Conservation (phyloP, 495 filamentous ascomycete genomes). For the Hyphodiscus hymeniophilus region DNA sequence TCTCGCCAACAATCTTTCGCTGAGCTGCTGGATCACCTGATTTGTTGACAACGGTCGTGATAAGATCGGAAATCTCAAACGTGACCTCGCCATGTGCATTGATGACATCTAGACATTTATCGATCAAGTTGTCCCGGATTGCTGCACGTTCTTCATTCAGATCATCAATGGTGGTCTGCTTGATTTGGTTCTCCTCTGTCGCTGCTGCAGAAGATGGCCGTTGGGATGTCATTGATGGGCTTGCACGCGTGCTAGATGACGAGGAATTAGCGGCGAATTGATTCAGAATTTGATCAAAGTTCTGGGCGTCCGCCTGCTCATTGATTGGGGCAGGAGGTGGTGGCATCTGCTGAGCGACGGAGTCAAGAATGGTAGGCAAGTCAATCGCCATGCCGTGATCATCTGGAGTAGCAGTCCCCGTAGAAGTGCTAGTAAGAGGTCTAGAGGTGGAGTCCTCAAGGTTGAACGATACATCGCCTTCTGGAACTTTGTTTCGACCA, state of each 20-base stretch:
- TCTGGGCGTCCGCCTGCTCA: background rate
- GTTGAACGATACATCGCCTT: conserved; percentile 26
- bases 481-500: conserved; percentile 56
- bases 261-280: background rate
- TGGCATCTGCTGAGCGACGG: background rate
- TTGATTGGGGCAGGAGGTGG: background rate
- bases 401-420: conserved; percentile 19
- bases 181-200: conserved; percentile 3
- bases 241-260: background rate
- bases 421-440: conserved; percentile 14
- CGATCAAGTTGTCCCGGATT: conserved; percentile 70
- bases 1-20: conserved; percentile 69
- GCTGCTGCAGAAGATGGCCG: background rate
- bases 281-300: conserved; percentile 8
- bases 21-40: conserved; percentile 52
- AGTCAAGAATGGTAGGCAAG: conserved; percentile 3
- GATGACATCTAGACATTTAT: conserved; percentile 82
- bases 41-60: conserved; percentile 67
- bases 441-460: conserved; percentile 11
- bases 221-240: conserved; percentile 1
- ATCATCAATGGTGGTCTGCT: conserved; percentile 59
- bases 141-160: conserved; percentile 68
- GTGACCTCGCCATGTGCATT: conserved; percentile 82
- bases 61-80: conserved; percentile 83
- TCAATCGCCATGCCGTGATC: conserved; percentile 14